These are phyloP conservation scores for Tilletia caries DNA, from an alignment of 1,284 basidiomycete genomes.

Conservation along the genomic window DNA sequence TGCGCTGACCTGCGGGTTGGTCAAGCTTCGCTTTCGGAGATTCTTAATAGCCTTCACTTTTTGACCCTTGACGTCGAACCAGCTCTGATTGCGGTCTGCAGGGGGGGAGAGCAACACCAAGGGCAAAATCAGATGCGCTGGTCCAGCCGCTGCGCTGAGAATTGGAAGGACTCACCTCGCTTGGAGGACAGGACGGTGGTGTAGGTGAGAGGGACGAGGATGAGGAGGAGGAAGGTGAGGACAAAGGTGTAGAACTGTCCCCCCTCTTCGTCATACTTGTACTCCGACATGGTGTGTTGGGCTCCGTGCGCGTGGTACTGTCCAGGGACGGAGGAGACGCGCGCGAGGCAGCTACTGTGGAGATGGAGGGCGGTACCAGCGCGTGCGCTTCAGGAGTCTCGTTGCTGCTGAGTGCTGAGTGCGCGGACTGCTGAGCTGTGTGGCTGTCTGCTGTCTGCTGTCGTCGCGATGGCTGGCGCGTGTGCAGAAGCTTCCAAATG, in stretches of 20 bases:
- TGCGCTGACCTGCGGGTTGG: constrained; percentile 38
- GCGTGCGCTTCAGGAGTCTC: too few species aligned
- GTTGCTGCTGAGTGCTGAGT: too few species aligned
- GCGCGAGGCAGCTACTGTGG: too few species aligned
- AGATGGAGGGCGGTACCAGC: too few species aligned
- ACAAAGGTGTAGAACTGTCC: constrained; percentile 52
- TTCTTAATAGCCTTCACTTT: constrained; percentile 37
- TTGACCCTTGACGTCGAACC: constrained; percentile 45
- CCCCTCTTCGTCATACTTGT: constrained; percentile 54
- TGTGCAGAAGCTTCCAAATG: too few species aligned
- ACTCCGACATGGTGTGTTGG: constrained; percentile 39
- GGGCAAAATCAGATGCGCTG: too few species aligned
- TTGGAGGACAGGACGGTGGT: constrained; percentile 23
- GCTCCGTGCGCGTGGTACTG: too few species aligned
- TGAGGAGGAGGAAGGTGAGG: constrained; percentile 47
- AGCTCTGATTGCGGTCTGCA: constrained; percentile 26
- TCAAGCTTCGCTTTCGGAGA: constrained; percentile 27
- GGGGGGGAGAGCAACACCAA: too few species aligned
- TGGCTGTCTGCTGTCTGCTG: too few species aligned
- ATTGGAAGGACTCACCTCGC: not conserved
- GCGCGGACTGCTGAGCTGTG: too few species aligned
- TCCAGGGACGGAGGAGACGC: too few species aligned
- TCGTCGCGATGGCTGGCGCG: too few species aligned
- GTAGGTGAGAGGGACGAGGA: constrained; percentile 50
- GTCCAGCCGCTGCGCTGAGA: not conserved